Base-by-base conservation (phyloP, 768 basidiomycete genomes). In the Roridomyces roridus region DNA sequence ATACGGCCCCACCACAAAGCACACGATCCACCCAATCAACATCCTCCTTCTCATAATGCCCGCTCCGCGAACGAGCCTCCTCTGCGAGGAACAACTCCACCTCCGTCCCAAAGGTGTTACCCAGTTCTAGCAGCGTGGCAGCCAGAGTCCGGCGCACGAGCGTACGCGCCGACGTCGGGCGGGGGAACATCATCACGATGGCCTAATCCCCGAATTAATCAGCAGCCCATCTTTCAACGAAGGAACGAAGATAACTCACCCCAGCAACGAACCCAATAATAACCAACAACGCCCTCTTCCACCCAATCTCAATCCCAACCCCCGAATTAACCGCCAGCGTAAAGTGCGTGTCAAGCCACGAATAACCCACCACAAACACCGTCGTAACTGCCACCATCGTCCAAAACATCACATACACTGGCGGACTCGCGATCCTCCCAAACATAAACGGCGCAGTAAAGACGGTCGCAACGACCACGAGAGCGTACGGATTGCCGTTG, bases 101-200 rank as follows among this genome's bases (percentile, higher is more conserved):
- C 45, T 79, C 77, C 0, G 68, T 65, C 17, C 75, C 75, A 43
- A 79, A 71, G 18, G 80, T 70, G 42, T 70, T 62, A 0, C 76
- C 75, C 4, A 73, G 62, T 53, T 79, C 75, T 2, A 51, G 65
- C 17, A 73, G 61, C 3, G 71, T 68, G 10, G 76, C 77, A 3
- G 74, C 75, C 15, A 79, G 68, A 0, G 78, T 77, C 44, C 71
- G 68, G 36, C 79, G 74, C 11, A 80, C 77, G 14, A 80, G 67
- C 17, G 72, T 73, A 5, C 78, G 74, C 18, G 76, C 70, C 0
- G 79, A 80, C 10, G 71, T 73, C 7, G 75, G 76, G n/a, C 69
- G 72, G 5, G 79, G 79, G 65, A 80, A 78, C 45, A 80, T 60
- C 79, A 80, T 80, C 11, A 78, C 72, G 26, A 80, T 72, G 47